A percentile compares a stretch with the other conserved stretches of the same genome.
These are phyloP conservation scores for Tricholomella constricta DNA, from an alignment of 768 basidiomycete genomes.

Conservation along the genomic window DNA sequence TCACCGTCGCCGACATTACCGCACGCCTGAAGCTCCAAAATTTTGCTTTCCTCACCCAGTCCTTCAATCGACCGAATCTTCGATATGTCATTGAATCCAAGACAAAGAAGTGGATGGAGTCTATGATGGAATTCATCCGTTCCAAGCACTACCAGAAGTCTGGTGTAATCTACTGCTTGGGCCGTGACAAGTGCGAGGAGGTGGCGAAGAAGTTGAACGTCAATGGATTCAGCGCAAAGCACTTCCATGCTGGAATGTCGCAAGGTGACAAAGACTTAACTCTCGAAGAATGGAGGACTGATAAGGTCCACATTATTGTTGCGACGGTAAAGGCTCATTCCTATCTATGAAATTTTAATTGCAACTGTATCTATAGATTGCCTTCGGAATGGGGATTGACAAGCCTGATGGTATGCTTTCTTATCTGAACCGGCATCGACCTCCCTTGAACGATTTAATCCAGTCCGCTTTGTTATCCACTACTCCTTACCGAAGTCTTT, in stretches of 20 bases:
- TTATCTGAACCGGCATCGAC: background rate
- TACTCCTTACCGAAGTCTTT: conserved; percentile 78
- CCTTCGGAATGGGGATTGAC: conserved; percentile 98
- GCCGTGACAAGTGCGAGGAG: conserved; percentile 75
- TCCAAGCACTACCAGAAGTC: conserved; percentile 55
- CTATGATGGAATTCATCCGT: conserved; percentile 73
- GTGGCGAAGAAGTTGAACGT: conserved; percentile 69
- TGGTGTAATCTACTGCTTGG: conserved; percentile 86
- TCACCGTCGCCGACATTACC: conserved; percentile 79
- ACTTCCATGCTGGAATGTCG: conserved; percentile 86
- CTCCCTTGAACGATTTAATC: conserved; percentile 5
- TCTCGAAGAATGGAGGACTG: conserved; percentile 75
- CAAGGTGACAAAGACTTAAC: conserved; percentile 60
- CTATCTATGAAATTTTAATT: background rate
- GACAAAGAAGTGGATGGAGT: conserved; percentile 46
- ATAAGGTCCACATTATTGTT: conserved; percentile 78
- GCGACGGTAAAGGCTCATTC: conserved; percentile 68
- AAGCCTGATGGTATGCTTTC: conserved; percentile 66
- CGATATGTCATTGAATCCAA: conserved; percentile 62
- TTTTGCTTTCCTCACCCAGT: conserved; percentile 68
- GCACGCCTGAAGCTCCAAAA: conserved; percentile 61
- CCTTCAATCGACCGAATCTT: conserved; percentile 94
- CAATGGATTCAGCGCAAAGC: conserved; percentile 61
- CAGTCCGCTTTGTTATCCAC: conserved; percentile 94
- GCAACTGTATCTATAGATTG: conserved; percentile 55